A percentile compares a stretch with the other conserved stretches of the same genome.
Evolutionary conservation across 2,329 filamentous ascomycete genomes (phyloP).

Genomic region (Didymella pomorum): DNA sequence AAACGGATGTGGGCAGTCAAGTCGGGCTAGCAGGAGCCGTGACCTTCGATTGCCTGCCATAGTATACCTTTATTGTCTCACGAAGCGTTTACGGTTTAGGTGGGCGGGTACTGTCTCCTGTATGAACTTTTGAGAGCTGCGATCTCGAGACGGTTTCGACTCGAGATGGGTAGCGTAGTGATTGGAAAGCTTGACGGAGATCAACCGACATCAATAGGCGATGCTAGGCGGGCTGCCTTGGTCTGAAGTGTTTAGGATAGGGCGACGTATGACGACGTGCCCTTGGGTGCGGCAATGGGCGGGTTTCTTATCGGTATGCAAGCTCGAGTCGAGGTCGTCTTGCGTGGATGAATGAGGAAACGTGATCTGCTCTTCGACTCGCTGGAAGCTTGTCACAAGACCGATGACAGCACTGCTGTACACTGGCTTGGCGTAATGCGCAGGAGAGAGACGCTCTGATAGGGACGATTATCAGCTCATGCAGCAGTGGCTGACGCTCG

Average conservation of each 20-base stretch:
- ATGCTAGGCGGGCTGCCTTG: slow-evolving; percentile 41
- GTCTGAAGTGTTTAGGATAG: slow-evolving; percentile 8
- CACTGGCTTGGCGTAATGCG: slow-evolving; percentile 42
- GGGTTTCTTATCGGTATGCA: slow-evolving; percentile 33
- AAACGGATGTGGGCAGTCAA: slow-evolving; percentile 33
- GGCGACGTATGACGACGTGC: slow-evolving; percentile 31
- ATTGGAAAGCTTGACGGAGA: slow-evolving; percentile 62
- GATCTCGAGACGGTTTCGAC: slow-evolving; percentile 65
- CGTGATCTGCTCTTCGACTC: slow-evolving; percentile 38
- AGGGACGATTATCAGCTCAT: slow-evolving; percentile 9
- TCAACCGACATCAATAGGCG: slow-evolving; percentile 66
- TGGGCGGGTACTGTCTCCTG: slow-evolving; percentile 60
- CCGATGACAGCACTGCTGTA: slow-evolving; percentile 44
- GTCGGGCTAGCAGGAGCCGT: slow-evolving; percentile 42
- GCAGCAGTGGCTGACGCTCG: slow-evolving; percentile 7
- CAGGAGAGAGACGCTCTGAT: slow-evolving; percentile 23
- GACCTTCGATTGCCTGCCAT: slow-evolving; percentile 47
- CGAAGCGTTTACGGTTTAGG: slow-evolving; percentile 50
- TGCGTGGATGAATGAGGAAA: slow-evolving; percentile 30
- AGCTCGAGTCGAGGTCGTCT: slow-evolving; percentile 29
- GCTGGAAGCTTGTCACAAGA: slow-evolving; percentile 43
- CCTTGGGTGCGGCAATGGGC: slow-evolving; percentile 28
- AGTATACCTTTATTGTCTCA: slow-evolving; percentile 49
- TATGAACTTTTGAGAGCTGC: slow-evolving; percentile 64
- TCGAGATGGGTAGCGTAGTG: slow-evolving; percentile 64